Base-by-base conservation (phyloP, 1,284 basidiomycete genomes). In the Cerioporus squamosus region DNA sequence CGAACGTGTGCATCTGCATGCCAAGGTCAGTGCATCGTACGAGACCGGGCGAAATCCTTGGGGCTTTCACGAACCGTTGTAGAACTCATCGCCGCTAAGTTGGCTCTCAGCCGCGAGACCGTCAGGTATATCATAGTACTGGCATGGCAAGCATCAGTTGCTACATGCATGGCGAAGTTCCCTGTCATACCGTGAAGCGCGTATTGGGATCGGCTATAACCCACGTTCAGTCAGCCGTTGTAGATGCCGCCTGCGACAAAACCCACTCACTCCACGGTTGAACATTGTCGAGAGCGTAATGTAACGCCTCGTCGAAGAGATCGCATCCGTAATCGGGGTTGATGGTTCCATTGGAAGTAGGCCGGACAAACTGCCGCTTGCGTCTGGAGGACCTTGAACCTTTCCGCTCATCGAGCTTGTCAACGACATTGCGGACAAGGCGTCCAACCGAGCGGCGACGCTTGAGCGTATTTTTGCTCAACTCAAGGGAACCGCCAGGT, bases 11-110 rank as follows among this genome's bases (percentile, higher is more conserved):
- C 74, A 64, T 89, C 57, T 60, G 39, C 18, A 36, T 36, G 3
- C 22, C 15, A 8, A 5, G 14, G 31, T 36, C 33, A 36, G 15
- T 31, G 45, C 7, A 17, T 24, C 4, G 39, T n/a, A 42, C 40
- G 22, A 23, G 33, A 36, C 10, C 24, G 9, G 65, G 5, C 3
- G 14, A 15, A 36, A 31, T 17, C n/a, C 4, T 14, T 17, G 10
- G 29, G 10, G 33, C 33, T 15, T 36, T 10, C 12, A 40, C 77
- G 36, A 52, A 87, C 88, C 81, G 61, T 90, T 90, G 57, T 88
- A 74, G 69, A 88, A 90, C 3, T 67, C 70, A 54, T 77, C 73
- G 24, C 74, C 53, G 1, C 71, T 70, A n/a, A 69, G 62, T 58
- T 72, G 70, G 3, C 3, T 10, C 10, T 36, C 33, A 74, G 75